Evolutionary conservation across 108 stramenopile genomes (phyloP), one percentile per base, ranked within the genome.

Genomic region (Skeletonema costatum): DNA sequence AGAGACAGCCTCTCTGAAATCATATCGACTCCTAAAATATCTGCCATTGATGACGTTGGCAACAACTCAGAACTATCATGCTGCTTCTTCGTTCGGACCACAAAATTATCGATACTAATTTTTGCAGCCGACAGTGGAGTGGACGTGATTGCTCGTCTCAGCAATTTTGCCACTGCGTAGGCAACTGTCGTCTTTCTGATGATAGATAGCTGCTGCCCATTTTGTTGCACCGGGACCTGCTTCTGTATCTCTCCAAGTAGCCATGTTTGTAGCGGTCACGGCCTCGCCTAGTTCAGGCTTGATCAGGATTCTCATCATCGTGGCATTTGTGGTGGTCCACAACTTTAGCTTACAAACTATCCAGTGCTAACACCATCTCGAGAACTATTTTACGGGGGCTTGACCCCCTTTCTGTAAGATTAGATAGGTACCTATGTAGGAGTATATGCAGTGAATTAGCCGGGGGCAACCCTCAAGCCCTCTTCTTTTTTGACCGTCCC

Each of bases 21-120:
- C 73, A 81, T 81, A 38, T 81, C 74, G 14, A 81, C 63, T 63
- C 80, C 80, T 14, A 17, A 25, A 51, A 81, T 62, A 21, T 68
- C 68, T 19, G 30, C 56, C 41, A 29, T 21, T 39, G 46, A 73
- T 32, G 72, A 46, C 36, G n/a, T 61, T 25, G 58, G 38, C 3
- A 19, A 35, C 5, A 8, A 51, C 0, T 29, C 53, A 50, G 51
- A 69, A 35, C 58, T 44, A 39, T 17, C 59, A 38, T 13, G 16
- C 13, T 12, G 31, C 11, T 32, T 32, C 35, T 36, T 17, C 16
- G 53, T n/a, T 8, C 51, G 30, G 4, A 77, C 69, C 16, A 44
- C 32, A 56, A 77, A 77, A 64, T 77, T 77, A 41, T 77, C 76
- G 13, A 70, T 32, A 53, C 36, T 17, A 59, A 68, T 70, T 35